Evolutionary conservation across 2,329 filamentous ascomycete species (phyloP).

Genomic region (Magnaporthiopsis poae): DNA sequence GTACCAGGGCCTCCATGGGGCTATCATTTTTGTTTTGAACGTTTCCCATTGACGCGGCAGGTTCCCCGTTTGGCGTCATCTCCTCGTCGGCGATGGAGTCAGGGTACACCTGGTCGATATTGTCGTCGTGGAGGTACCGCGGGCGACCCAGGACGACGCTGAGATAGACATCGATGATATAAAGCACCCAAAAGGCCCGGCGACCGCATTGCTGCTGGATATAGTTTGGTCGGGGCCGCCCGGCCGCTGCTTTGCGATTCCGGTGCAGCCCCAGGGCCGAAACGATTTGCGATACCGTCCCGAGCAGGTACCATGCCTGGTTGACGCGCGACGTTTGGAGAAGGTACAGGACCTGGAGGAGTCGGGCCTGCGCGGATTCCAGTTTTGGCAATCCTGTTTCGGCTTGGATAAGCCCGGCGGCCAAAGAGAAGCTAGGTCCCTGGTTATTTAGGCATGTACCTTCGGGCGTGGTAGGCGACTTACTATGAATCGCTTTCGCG

Average conservation of each 20-base stretch:
- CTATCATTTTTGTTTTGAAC: slow-evolving; percentile 26
- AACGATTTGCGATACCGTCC: slow-evolving; percentile 42
- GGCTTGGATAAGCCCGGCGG: slow-evolving; percentile 28
- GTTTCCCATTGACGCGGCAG: slow-evolving; percentile 12
- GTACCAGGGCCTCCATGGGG: slow-evolving; percentile 38
- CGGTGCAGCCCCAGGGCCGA: slow-evolving; percentile 31
- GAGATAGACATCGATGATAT: slow-evolving; percentile 53
- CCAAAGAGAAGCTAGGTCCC: slow-evolving; percentile 26
- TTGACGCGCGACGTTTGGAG: slow-evolving; percentile 50
- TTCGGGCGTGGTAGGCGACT: not conserved
- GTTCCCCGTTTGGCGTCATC: no score
- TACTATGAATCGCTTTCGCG: not conserved
- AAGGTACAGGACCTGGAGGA: slow-evolving; percentile 48
- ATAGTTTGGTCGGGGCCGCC: slow-evolving; percentile 25
- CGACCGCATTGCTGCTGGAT: slow-evolving; percentile 42
- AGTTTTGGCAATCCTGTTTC: slow-evolving; percentile 45
- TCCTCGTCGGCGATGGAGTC: no score
- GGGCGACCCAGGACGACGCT: slow-evolving; percentile 54
- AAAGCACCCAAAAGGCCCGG: slow-evolving; percentile 52
- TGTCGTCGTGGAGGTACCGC: slow-evolving; percentile 50
- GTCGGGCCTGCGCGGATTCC: slow-evolving; percentile 45
- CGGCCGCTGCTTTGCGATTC: slow-evolving; percentile 9
- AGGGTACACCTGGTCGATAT: slow-evolving; percentile 27
- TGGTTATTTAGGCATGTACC: slow-evolving; percentile 9
- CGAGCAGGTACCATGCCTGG: slow-evolving; percentile 51